phyloP scores from a whole-genome alignment of 345 rosid species.

The Brassica rapa region DNA sequence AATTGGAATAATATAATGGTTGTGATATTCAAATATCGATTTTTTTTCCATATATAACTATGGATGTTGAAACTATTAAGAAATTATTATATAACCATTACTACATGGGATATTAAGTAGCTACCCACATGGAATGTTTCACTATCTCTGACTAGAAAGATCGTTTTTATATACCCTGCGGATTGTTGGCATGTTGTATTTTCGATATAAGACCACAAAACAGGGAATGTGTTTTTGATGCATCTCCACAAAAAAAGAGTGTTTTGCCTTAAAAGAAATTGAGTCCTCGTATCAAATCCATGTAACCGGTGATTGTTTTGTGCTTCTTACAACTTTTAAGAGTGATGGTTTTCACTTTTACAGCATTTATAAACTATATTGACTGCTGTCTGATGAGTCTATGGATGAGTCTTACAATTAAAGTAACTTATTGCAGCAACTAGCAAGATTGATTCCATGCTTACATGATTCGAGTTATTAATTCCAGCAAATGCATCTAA shows the following conservation, averaged over 20 bases:
- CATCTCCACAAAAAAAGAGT: background rate
- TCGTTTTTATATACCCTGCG: too few species aligned
- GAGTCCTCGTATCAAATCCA: background rate
- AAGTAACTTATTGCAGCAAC: constrained; percentile 44
- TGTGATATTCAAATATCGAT: background rate
- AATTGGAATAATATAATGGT: background rate
- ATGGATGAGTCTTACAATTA: constrained; percentile 72
- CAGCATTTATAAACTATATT: constrained; percentile 38
- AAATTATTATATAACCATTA: too few species aligned
- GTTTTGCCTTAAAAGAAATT: background rate
- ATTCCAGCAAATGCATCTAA: constrained; percentile 83
- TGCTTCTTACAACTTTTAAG: too few species aligned
- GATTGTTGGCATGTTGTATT: background rate
- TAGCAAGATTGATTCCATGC: constrained; percentile 19
- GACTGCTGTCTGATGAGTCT: constrained; percentile 95
- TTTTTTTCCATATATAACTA: background rate
- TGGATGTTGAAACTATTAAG: too few species aligned
- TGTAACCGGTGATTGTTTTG: too few species aligned
- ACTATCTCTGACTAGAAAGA: too few species aligned
- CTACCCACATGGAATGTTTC: too few species aligned
- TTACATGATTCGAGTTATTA: constrained; percentile 79
- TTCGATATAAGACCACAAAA: background rate
- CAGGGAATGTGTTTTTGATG: background rate
- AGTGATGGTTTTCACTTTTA: too few species aligned
- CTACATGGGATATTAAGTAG: background rate